Percentiles rank a stretch among this genome's conserved stretches.
Evolutionary conservation across 139 green algal genomes (phyloP).

Genomic region (Raphidocelis subcapitata): DNA sequence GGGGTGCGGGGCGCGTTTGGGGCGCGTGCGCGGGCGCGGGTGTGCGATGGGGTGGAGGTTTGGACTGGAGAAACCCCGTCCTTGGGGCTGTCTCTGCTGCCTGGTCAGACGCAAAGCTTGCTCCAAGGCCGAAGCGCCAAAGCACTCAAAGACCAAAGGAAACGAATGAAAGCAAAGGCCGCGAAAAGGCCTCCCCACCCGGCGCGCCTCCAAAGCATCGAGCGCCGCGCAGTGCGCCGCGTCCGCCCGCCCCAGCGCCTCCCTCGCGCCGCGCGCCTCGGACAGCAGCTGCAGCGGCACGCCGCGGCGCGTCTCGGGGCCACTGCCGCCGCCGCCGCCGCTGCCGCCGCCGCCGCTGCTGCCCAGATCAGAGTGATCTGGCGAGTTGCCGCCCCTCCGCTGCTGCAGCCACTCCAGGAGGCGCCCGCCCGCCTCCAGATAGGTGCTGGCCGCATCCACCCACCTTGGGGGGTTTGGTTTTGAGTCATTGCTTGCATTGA

Average conservation of each 20-base stretch:
- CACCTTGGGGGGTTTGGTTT: too few relatives aligned
- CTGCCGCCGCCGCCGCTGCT: too few relatives aligned
- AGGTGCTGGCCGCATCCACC: neutral
- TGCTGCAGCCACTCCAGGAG: constrained; percentile 12
- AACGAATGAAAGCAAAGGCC: neutral
- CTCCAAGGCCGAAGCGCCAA: neutral
- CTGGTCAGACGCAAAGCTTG: too few relatives aligned
- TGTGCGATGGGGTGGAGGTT: too few relatives aligned
- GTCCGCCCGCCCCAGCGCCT: constrained; percentile 15
- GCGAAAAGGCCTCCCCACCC: too few relatives aligned
- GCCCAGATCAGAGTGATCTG: too few relatives aligned
- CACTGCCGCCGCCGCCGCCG: too few relatives aligned
- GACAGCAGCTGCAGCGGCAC: neutral
- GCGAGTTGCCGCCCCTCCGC: too few relatives aligned
- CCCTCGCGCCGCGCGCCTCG: neutral
- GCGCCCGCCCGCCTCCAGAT: constrained; percentile 6
- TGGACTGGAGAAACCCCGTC: too few relatives aligned
- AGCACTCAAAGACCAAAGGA: neutral
- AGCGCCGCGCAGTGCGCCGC: constrained; percentile 6
- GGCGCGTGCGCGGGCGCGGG: neutral
- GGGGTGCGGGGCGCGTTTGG: neutral
- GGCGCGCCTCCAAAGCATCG: constrained; percentile 18
- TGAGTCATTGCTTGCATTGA: neutral
- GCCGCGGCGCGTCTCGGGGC: too few relatives aligned
- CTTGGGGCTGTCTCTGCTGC: too few relatives aligned